Conservation (phyloP, 371 early-diverging fungal genomes). For the Rhizopus sp. region DNA sequence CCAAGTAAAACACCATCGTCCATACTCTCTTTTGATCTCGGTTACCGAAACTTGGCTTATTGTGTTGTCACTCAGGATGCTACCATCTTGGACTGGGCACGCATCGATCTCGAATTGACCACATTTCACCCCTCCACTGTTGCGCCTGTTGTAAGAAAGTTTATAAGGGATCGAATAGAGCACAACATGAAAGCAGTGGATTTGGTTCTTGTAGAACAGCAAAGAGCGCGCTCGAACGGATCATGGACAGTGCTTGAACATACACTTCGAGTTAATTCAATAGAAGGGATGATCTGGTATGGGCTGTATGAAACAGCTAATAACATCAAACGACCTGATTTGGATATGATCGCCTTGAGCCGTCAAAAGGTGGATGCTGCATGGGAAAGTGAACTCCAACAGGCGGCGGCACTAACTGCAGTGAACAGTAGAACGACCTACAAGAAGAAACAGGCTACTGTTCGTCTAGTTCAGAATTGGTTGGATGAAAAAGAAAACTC, state of each 20-base stretch:
- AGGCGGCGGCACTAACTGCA: not conserved
- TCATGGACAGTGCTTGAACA: slow-evolving; percentile 41
- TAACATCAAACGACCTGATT: not conserved
- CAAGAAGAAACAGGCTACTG: slow-evolving; percentile 35
- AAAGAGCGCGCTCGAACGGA: slow-evolving; percentile 48
- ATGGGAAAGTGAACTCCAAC: slow-evolving; percentile 23
- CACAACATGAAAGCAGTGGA: slow-evolving; percentile 7
- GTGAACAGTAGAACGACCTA: slow-evolving; percentile 1
- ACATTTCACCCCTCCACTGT: slow-evolving; percentile 37
- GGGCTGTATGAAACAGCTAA: slow-evolving; percentile 25
- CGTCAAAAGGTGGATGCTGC: slow-evolving; percentile 25
- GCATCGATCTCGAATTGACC: slow-evolving; percentile 39
- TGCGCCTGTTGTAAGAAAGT: slow-evolving; percentile 30
- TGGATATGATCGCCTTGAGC: slow-evolving; percentile 18
- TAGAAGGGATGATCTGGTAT: slow-evolving; percentile 58
- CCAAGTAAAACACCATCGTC: slow-evolving; percentile 10
- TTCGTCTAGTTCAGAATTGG: slow-evolving; percentile 42
- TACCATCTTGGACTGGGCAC: slow-evolving; percentile 41
- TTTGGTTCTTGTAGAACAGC: slow-evolving; percentile 51
- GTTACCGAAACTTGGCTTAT: slow-evolving; percentile 71
- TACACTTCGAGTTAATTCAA: slow-evolving; percentile 50
- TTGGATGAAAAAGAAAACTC: slow-evolving; percentile 21
- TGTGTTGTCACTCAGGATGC: slow-evolving; percentile 45
- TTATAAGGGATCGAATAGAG: slow-evolving; percentile 18
- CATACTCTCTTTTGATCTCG: slow-evolving; percentile 74